Evolutionary conservation across 2,329 filamentous ascomycete species (phyloP).

Genomic region (Colletotrichum ledebouriae): DNA sequence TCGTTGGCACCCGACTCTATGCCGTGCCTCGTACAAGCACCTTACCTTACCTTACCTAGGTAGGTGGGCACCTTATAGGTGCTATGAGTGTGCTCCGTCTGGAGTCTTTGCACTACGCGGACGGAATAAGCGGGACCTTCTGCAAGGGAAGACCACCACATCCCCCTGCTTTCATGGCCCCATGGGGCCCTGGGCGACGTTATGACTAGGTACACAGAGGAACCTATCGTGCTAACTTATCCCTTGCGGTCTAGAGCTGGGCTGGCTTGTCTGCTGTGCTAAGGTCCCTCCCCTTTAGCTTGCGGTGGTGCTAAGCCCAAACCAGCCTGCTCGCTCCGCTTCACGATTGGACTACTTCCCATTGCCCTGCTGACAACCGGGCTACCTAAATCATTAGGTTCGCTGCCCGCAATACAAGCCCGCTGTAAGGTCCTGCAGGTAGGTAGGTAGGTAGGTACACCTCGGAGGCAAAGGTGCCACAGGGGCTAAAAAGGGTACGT

Average conservation of each 20-base stretch:
- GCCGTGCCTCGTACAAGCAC: neutral
- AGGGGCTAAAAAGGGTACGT: neutral
- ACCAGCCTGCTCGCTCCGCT: constrained; percentile 29
- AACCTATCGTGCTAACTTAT: constrained; percentile 29
- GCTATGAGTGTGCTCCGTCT: neutral
- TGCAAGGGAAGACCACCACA: constrained; percentile 10
- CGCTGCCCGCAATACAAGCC: neutral
- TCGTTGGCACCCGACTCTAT: neutral
- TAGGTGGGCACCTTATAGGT: too few relatives aligned
- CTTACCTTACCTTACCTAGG: too few relatives aligned
- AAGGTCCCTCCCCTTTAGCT: constrained; percentile 14
- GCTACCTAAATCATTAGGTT: neutral
- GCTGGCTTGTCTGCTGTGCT: constrained; percentile 11
- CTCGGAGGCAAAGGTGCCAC: too few relatives aligned
- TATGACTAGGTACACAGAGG: constrained; percentile 2
- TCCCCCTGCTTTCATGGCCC: constrained; percentile 32
- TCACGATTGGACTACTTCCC: constrained; percentile 32
- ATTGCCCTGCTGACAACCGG: constrained; percentile 19
- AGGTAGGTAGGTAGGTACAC: too few relatives aligned
- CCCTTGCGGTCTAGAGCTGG: constrained; percentile 16
- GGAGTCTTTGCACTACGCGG: too few relatives aligned
- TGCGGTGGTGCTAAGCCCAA: constrained; percentile 30
- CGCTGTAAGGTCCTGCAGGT: neutral
- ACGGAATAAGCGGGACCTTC: neutral
- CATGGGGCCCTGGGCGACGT: constrained; percentile 36